Percentiles rank a stretch among this genome's conserved stretches.
Conservation (phyloP, 768 basidiomycete species). For the Russula virescens region DNA sequence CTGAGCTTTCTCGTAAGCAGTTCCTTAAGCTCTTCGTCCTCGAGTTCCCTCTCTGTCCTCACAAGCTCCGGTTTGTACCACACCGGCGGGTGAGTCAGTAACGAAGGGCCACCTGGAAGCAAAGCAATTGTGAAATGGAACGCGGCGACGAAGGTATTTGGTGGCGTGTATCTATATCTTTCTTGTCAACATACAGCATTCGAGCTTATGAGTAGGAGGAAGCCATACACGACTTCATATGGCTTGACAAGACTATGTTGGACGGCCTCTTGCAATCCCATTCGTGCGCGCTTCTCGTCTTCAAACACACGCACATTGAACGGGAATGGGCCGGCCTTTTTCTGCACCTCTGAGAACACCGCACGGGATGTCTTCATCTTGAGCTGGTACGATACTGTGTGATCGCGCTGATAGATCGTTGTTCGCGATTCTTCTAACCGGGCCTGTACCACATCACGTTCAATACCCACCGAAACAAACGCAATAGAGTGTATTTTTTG, state of each 20-base stretch:
- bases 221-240: constrained; percentile 85
- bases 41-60: constrained; percentile 82
- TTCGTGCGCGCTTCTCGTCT: constrained; percentile 91
- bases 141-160: constrained; percentile 81
- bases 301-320: constrained; percentile 93
- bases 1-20: constrained; percentile 74
- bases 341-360: constrained; percentile 96
- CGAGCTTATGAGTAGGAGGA: background rate
- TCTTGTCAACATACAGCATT: background rate
- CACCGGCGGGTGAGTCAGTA: constrained; percentile 81
- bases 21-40: constrained; percentile 81
- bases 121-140: constrained; percentile 98
- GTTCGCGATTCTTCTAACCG: constrained; percentile 86
- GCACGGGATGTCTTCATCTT: constrained; percentile 97
- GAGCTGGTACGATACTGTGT: constrained; percentile 83
- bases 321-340: constrained; percentile 96
- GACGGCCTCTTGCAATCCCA: constrained; percentile 94
- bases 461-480: background rate
- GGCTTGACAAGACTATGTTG: constrained; percentile 91
- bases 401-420: constrained; percentile 88
- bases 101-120: constrained; percentile 77
- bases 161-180: constrained; percentile 61
- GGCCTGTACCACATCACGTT: constrained; percentile 45
- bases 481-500: background rate
- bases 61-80: constrained; percentile 95